Evolutionary conservation across 1,139 yeast species (phyloP), one percentile per base, ranked within the genome.

Genomic region (Taphrina pruni): DNA sequence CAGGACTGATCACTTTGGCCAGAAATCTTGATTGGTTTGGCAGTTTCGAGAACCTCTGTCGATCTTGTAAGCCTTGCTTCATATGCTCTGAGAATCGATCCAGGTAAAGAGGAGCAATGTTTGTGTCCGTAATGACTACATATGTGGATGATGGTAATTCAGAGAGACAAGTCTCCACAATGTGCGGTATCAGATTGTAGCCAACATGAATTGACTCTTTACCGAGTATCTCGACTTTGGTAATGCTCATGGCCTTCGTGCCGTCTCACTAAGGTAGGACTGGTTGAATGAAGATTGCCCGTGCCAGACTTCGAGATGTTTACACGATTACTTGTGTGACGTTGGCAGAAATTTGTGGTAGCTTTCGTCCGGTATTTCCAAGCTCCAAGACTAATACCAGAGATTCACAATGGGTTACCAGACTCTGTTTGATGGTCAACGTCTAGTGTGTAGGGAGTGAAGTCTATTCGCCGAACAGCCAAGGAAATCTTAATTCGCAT

Each of bases 191-290:
- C 74, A 93, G 87, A 70, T 88, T 86, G 81, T 88, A 91, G 50
- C 99, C 99, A 72, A 95, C 91, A 78, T 90, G 97, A 79, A 95
- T 92, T 71, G 89, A 84, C 70, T 93, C 94, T 73, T 85, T 80
- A 45, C 97, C 97, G 77, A 95, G 85, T 76, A 91, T 80, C 11
- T 69, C 46, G 32, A 70, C 70, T 50, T 66, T 69, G 26, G 62
- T 45, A 39, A 58, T 58, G n/a, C 21, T 21, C 54, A 58, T 58
- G 45, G 6, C 43, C 43, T 39, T 39, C 43, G 43, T 39, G 43
- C 32, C 32, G 32, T 26, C 32, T 26, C 32, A 26, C 32, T 26
- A 26, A 26, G 32, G 32, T 2, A 26, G 32, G 32, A 26, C 32
- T 26, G 32, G 32, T 26, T 4, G 4, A 26, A 26, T 26, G 32